These are phyloP conservation scores for Chloropicon primus DNA, from an alignment of 139 green algal species.

Conservation along the genomic window DNA sequence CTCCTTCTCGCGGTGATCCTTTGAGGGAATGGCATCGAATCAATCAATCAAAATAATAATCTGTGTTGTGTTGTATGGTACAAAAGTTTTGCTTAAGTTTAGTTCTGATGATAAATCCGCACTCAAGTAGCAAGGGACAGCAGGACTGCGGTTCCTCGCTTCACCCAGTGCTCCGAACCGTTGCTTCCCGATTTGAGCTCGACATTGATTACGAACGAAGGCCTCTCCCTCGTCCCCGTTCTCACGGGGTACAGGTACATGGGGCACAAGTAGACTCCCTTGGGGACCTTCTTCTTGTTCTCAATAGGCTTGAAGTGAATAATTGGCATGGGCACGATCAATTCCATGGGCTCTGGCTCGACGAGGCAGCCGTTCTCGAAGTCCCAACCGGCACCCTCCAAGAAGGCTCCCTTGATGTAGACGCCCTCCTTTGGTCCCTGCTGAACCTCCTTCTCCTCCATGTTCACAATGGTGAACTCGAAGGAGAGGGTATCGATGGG, in stretches of 20 bases:
- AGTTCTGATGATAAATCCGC: no score
- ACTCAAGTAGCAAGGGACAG: conserved; percentile 37
- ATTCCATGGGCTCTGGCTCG: conserved; percentile 75
- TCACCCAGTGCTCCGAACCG: conserved; percentile 65
- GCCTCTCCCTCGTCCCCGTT: conserved; percentile 60
- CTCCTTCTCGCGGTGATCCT: no score
- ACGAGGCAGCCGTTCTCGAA: conserved; percentile 56
- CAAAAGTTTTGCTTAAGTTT: no score
- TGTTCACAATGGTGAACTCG: conserved; percentile 58
- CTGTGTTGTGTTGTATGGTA: no score
- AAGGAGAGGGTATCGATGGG: conserved; percentile 77
- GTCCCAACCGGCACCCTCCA: conserved; percentile 72
- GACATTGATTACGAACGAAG: conserved; percentile 63
- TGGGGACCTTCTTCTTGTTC: conserved; percentile 54
- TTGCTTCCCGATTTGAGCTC: conserved; percentile 51
- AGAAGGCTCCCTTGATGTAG: conserved; percentile 66
- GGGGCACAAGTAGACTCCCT: conserved; percentile 58
- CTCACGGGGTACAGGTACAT: conserved; percentile 70
- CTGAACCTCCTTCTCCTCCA: conserved; percentile 52
- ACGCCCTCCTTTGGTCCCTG: conserved; percentile 64
- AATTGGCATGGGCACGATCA: conserved; percentile 78
- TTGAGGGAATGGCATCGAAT: no score
- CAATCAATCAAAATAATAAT: no score
- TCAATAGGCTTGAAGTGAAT: conserved; percentile 73
- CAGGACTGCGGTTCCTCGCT: conserved; percentile 58